Evolutionary conservation across 371 early-diverging fungal genomes (phyloP), one percentile per base, ranked within the genome.

Genomic region (Lichtheimia ramosa): DNA sequence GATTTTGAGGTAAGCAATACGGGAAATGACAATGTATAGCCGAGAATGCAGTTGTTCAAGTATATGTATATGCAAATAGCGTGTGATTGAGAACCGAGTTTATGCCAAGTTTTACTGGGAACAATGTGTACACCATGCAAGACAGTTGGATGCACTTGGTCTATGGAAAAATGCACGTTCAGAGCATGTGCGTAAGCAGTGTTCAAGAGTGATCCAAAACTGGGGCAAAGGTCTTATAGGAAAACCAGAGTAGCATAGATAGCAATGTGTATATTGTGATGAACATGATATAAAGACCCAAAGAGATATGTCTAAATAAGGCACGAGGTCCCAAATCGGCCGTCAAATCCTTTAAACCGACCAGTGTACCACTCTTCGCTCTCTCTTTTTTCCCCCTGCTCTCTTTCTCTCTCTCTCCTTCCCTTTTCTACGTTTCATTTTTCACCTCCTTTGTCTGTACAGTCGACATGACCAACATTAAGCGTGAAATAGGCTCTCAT

Each of bases 141-240:
- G 81, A 56, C 74, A 81, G 53, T 56, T 81, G 41, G 76, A 75
- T 52, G 64, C 81, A 3, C 60, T 77, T 18, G 71, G 70, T 0
- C 55, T 77, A 16, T 81, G 81, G 81, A 64, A 72, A 10, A 64
- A 60, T 4, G 15, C 53, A 4, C 67, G 68, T 49, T 68, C 76
- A 15, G 59, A 66, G 18, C 74, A 81, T 56, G 66, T 77, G 43
- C 66, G 69, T 46, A 56, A 68, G 24, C 74, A 75, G 50, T 81
- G 81, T 48, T 72, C 78, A 21, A 51, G 74, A 27, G 69, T 74
- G 3, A 73, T 81, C 52, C 68, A 70, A 40, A 81, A 72, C 27
- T 81, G 81, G 81, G 81, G 81, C 23, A 75, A 68, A 58, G 78
- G 76, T 1, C 58, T 81, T 60, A 74, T 81, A 42, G 74, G 74